A percentile compares a stretch with the other conserved stretches of the same genome.
phyloP scores from a whole-genome alignment of 73 alveolate genomes.

The Uronychia setigera region DNA sequence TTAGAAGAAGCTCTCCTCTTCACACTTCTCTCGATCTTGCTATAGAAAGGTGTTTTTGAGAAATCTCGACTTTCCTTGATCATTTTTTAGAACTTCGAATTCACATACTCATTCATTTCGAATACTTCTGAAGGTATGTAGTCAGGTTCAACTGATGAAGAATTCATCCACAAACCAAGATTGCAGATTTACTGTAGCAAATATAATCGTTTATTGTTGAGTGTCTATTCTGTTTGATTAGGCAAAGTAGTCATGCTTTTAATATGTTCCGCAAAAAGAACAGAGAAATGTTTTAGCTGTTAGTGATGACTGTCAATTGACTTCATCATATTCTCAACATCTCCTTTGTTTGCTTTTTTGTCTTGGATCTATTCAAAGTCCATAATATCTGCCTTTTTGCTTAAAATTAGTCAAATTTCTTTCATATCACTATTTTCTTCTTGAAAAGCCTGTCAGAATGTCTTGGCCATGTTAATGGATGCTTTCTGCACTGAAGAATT shows the following conservation, averaged over 20 bases:
- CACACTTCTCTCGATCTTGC: no score
- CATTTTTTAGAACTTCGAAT: not conserved
- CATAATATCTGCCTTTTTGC: not conserved
- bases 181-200: not conserved
- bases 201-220: not conserved
- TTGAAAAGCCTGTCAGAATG: not conserved
- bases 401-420: not conserved
- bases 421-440: not conserved
- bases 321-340: not conserved
- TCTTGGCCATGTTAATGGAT: not conserved
- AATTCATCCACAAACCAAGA: not conserved
- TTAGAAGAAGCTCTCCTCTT: no score
- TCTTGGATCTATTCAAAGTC: not conserved
- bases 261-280: not conserved
- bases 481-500: not conserved
- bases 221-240: not conserved
- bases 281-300: not conserved
- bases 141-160: not conserved
- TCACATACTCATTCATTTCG: not conserved
- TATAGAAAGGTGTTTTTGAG: not conserved
- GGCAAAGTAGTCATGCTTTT: not conserved
- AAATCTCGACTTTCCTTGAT: not conserved
- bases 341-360: not conserved
- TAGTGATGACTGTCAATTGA: not conserved
- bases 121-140: not conserved